These are phyloP conservation scores for Vaccinium corymbosum DNA, from an alignment of 148 eudicot genomes.

Conservation along the genomic window DNA sequence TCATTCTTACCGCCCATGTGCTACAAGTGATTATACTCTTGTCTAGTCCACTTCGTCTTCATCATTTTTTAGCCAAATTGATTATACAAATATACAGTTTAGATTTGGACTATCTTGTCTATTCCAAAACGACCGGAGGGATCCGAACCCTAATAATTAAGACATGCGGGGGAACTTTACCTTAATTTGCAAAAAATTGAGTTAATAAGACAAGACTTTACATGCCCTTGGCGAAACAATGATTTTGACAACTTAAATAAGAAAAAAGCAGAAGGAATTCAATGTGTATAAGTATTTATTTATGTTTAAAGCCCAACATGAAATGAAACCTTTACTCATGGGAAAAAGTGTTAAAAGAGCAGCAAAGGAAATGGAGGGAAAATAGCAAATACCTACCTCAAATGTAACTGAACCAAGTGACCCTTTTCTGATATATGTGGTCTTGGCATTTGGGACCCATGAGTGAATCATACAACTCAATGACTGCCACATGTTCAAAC, in stretches of 20 bases:
- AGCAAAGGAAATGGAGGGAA: not conserved
- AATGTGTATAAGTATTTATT: not conserved
- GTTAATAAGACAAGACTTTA: not conserved
- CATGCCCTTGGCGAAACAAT: not conserved
- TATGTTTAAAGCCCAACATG: not conserved
- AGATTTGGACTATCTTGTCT: no score
- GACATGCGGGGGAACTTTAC: not conserved
- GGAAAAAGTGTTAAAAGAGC: not conserved
- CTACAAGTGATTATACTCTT: no score
- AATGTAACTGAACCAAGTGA: slow-evolving; percentile 52
- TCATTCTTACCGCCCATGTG: no score
- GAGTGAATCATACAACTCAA: slow-evolving; percentile 73
- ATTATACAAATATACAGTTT: no score
- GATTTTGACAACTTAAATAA: not conserved
- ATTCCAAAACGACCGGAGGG: no score
- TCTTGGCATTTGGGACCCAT: slow-evolving; percentile 62
- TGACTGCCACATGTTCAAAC: slow-evolving; percentile 74
- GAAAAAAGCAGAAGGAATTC: not conserved
- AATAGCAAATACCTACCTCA: slow-evolving; percentile 33
- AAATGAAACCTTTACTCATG: no score
- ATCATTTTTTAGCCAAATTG: not conserved
- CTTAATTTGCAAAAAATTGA: not conserved
- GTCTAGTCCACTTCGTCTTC: not conserved
- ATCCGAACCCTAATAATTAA: no score
- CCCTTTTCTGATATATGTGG: slow-evolving; percentile 31